These are phyloP conservation scores for Colletotrichum eleusines DNA, from an alignment of 2,329 filamentous ascomycete genomes.

Conservation along the genomic window DNA sequence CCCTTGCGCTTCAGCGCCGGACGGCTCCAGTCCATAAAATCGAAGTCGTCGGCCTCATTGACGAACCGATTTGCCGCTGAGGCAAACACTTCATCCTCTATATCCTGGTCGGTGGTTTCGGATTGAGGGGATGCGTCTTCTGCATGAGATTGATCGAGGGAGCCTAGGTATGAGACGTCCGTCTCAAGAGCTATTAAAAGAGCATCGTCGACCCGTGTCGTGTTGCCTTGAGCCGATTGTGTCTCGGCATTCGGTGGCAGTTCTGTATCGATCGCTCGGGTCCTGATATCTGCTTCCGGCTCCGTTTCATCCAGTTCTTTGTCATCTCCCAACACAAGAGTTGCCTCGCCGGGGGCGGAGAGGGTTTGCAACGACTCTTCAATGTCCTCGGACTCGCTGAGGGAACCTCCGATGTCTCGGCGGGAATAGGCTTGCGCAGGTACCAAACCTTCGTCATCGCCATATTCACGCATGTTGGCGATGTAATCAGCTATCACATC, in stretches of 20 bases:
- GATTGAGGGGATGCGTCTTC: constrained; percentile 11
- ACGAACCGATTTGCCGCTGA: constrained; percentile 24
- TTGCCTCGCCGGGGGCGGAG: neutral
- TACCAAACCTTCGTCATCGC: constrained; percentile 70
- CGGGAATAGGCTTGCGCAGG: constrained; percentile 68
- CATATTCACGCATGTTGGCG: constrained; percentile 69
- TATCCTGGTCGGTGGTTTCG: neutral
- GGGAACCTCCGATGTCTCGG: constrained; percentile 46
- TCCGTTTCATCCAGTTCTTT: neutral
- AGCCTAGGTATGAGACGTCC: constrained; percentile 12
- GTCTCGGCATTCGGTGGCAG: neutral
- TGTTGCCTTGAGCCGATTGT: neutral
- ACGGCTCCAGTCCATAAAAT: constrained; percentile 86
- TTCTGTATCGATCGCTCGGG: neutral
- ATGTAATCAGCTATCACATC: constrained; percentile 77
- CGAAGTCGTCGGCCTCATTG: constrained; percentile 73
- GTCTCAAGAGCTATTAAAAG: constrained; percentile 1
- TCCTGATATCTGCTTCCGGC: neutral
- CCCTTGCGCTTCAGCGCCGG: constrained; percentile 72
- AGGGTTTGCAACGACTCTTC: constrained; percentile 42
- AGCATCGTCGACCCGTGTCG: neutral
- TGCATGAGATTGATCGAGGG: constrained; percentile 4
- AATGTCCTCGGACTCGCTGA: constrained; percentile 45
- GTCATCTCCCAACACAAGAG: neutral
- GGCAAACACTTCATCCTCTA: constrained; percentile 35